Conservation (phyloP, 768 basidiomycete species). For the Pleurotus platypus region DNA sequence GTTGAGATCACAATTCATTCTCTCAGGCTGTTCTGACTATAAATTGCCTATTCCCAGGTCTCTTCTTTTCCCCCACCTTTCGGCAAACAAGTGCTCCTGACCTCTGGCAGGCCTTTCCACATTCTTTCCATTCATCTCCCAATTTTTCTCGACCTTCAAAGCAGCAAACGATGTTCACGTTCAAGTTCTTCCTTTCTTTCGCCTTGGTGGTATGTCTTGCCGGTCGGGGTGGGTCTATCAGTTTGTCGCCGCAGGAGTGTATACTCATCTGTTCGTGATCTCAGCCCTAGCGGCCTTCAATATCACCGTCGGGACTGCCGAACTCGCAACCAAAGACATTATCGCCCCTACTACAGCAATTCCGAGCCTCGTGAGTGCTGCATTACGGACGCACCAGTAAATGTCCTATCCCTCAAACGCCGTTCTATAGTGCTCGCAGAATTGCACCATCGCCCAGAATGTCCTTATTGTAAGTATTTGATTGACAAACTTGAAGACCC, state of each 20-base stretch:
- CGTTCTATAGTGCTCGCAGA: background rate
- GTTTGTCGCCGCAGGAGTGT: background rate
- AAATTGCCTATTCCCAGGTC: constrained; percentile 1
- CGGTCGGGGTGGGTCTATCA: constrained; percentile 10
- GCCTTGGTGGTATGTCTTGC: constrained; percentile 10
- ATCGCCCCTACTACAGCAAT: background rate
- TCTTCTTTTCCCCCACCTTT: background rate
- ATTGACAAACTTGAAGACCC: constrained; percentile 17
- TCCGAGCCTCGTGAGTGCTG: no score
- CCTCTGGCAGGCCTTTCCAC: constrained; percentile 13
- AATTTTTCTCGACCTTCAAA: background rate
- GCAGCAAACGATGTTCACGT: constrained; percentile 1
- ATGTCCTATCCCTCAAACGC: no score
- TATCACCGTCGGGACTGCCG: constrained; percentile 4
- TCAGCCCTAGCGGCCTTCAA: constrained; percentile 10
- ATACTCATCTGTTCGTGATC: background rate
- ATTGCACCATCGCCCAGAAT: constrained; percentile 2
- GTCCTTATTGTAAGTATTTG: background rate
- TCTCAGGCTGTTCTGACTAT: constrained; percentile 4
- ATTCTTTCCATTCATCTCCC: constrained; percentile 1
- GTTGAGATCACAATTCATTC: background rate
- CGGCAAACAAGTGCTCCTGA: constrained; percentile 6
- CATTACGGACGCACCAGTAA: no score
- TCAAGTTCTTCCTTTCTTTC: constrained; percentile 7
- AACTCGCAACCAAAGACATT: background rate